These are phyloP conservation scores for Colletotrichum trifolii DNA, from an alignment of 2,329 filamentous ascomycete species.

Conservation along the genomic window DNA sequence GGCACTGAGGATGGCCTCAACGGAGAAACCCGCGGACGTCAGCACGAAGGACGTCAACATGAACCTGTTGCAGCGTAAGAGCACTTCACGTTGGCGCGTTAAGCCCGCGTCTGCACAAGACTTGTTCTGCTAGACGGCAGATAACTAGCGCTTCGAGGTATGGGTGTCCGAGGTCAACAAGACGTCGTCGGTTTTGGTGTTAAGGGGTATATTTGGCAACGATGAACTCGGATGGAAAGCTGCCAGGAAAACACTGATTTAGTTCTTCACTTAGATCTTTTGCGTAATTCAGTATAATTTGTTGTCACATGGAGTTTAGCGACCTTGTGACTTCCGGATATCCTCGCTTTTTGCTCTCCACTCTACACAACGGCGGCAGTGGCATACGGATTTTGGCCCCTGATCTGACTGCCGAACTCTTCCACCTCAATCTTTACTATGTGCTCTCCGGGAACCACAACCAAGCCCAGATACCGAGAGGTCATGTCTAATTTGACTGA, in stretches of 20 bases:
- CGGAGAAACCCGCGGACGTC: conserved; percentile 67
- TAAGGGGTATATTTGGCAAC: conserved; percentile 19
- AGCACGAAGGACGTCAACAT: conserved; percentile 65
- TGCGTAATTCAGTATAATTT: neutral
- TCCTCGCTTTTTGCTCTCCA: neutral
- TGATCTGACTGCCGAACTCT: conserved; percentile 71
- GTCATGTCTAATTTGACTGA: conserved; percentile 77
- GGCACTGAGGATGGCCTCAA: conserved; percentile 65
- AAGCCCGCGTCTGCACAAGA: neutral
- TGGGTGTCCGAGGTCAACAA: neutral
- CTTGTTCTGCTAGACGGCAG: neutral
- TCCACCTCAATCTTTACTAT: conserved; percentile 91
- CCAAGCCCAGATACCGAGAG: conserved; percentile 86
- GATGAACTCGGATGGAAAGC: conserved; percentile 1
- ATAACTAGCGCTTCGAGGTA: conserved; percentile 11
- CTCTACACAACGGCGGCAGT: neutral
- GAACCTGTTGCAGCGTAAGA: conserved; percentile 60
- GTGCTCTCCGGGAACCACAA: conserved; percentile 88
- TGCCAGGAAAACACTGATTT: conserved; percentile 13
- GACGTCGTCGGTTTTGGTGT: conserved; percentile 25
- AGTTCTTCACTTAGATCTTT: conserved; percentile 15
- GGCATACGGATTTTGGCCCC: conserved; percentile 29
- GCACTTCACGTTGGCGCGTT: neutral
- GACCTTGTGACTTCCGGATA: too few relatives aligned
- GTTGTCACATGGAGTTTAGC: too few relatives aligned